These are phyloP conservation scores for Cytospora paraplurivora DNA, from an alignment of 2,329 filamentous ascomycete species.

Conservation along the genomic window DNA sequence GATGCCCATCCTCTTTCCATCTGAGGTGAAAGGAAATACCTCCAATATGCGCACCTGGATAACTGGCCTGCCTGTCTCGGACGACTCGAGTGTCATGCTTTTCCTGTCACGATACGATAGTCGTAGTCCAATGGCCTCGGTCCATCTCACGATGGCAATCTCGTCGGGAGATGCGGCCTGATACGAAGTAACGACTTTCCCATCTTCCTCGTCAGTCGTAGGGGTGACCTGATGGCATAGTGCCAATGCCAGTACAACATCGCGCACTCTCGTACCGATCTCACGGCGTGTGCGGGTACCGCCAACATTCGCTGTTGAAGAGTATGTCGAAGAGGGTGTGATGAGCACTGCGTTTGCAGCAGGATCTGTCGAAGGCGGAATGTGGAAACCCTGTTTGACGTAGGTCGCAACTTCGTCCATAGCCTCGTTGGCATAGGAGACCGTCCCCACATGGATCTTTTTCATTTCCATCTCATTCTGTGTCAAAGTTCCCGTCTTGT, in stretches of 20 bases:
- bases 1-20: conserved; percentile 97
- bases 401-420: conserved; percentile 96
- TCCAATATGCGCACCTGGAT: conserved; percentile 89
- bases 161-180: conserved; percentile 98
- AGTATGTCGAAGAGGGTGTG: conserved; percentile 74
- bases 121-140: conserved; percentile 85
- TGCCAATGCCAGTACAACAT: conserved; percentile 88
- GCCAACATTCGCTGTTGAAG: conserved; percentile 59
- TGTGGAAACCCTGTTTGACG: conserved; percentile 78
- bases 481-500: conserved; percentile 97
- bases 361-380: conserved; percentile 49
- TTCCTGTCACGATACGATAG: conserved; percentile 84
- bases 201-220: conserved; percentile 80
- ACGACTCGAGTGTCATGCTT: conserved; percentile 78
- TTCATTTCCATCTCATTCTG: conserved; percentile 99
- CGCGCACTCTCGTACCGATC: conserved; percentile 89
- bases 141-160: conserved; percentile 96
- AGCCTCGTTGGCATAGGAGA: conserved; percentile 96
- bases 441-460: conserved; percentile 96
- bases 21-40: conserved; percentile 95
- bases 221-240: conserved; percentile 98
- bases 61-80: conserved; percentile 70
- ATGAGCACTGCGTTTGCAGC: conserved; percentile 58
- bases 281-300: conserved; percentile 86
- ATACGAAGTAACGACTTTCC: conserved; percentile 77